phyloP scores from a whole-genome alignment of 2,329 filamentous ascomycete genomes.

The Microsporum ferrugineum region DNA sequence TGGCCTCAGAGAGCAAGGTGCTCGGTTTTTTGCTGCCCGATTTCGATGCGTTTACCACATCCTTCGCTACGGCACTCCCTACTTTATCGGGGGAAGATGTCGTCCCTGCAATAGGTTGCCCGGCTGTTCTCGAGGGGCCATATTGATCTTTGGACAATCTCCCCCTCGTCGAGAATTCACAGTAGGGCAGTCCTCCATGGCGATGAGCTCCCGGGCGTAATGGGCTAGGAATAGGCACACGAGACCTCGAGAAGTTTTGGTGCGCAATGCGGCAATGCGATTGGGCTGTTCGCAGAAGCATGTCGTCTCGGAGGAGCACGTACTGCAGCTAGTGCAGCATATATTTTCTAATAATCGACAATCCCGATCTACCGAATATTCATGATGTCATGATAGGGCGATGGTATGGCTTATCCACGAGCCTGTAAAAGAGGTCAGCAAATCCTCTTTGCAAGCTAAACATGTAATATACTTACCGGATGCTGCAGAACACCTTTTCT shows the following conservation, averaged over 20 bases:
- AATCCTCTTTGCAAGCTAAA: too few relatives aligned
- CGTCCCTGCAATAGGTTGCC: not conserved
- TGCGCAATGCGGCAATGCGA: conserved; percentile 25
- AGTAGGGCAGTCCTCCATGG: conserved; percentile 17
- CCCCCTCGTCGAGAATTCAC: conserved; percentile 22
- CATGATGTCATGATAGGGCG: not conserved
- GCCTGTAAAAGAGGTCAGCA: not conserved
- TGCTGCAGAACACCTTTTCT: not conserved
- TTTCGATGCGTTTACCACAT: conserved; percentile 17
- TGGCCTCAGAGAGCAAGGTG: conserved; percentile 53
- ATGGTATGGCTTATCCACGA: not conserved
- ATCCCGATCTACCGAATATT: not conserved
- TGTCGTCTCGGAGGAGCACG: not conserved
- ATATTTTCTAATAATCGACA: not conserved
- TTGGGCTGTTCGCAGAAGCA: conserved; percentile 27
- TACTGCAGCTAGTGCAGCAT: not conserved
- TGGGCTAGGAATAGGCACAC: conserved; percentile 16
- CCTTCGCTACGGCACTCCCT: conserved; percentile 7
- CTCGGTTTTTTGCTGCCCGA: conserved; percentile 34
- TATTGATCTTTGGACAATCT: conserved; percentile 18
- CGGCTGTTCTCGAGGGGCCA: not conserved
- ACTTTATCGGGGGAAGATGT: not conserved
- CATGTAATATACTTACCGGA: not conserved
- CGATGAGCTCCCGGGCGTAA: conserved; percentile 16
- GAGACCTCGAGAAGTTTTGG: conserved; percentile 16